Evolutionary conservation across 805 yeast species (phyloP).

Genomic region (Yamadazyma paraphyllophila): DNA sequence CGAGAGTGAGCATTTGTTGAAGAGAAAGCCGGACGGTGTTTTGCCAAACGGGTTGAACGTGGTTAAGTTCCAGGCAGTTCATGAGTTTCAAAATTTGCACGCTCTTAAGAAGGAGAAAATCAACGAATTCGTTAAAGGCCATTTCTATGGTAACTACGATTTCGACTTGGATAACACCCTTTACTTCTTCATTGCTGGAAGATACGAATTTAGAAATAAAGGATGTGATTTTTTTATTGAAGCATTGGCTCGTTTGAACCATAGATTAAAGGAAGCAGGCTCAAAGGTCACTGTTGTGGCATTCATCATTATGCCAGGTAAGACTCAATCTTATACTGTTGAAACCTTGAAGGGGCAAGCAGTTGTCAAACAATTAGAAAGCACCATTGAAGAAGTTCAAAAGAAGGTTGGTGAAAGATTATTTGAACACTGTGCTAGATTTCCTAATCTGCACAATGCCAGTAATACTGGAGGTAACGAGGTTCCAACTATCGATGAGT

Average conservation of each 20-base stretch:
- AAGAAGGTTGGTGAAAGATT: constrained; percentile 80
- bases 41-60: constrained; percentile 96
- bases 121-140: constrained; percentile 93
- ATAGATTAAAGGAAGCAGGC: constrained; percentile 73
- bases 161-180: constrained; percentile 91
- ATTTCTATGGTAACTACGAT: constrained; percentile 94
- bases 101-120: constrained; percentile 88
- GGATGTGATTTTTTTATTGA: constrained; percentile 96
- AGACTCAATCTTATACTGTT: constrained; percentile 89
- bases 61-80: constrained; percentile 94
- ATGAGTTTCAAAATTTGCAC: constrained; percentile 95
- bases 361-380: constrained; percentile 86
- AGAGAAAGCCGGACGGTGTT: constrained; percentile 97
- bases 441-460: constrained; percentile 40
- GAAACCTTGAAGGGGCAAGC: constrained; percentile 97
- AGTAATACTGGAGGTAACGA: constrained; percentile 51
- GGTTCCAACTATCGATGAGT: constrained; percentile 76
- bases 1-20: constrained; percentile 88
- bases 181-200: constrained; percentile 94
- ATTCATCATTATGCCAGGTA: constrained; percentile 97
- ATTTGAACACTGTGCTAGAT: constrained; percentile 84
- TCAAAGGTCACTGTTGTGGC: constrained; percentile 94
- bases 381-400: constrained; percentile 85
- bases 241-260: constrained; percentile 87
- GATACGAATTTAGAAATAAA: constrained; percentile 94